These are phyloP conservation scores for Amoeboaphelidium occidentale DNA, from an alignment of 371 early-diverging fungal species.

Conservation along the genomic window DNA sequence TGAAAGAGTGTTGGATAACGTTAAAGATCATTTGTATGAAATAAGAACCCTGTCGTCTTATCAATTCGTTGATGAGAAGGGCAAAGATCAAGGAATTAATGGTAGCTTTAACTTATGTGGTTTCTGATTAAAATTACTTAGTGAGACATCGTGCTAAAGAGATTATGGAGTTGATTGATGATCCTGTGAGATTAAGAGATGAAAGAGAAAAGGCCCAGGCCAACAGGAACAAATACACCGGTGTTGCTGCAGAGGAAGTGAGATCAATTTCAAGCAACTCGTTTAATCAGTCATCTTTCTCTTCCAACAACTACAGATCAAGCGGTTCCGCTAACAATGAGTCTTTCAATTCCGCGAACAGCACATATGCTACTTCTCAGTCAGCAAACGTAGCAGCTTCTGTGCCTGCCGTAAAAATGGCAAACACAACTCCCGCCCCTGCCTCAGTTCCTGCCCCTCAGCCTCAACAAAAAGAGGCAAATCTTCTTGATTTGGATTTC, in stretches of 20 bases:
- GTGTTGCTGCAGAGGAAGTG: conserved; percentile 29
- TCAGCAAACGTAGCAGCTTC: conserved; percentile 14
- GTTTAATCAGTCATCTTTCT: too few relatives aligned
- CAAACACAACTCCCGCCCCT: too few relatives aligned
- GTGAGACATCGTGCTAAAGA: conserved; percentile 77
- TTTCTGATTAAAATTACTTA: conserved; percentile 7
- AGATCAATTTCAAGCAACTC: too few relatives aligned
- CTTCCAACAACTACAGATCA: too few relatives aligned
- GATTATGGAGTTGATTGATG: conserved; percentile 46
- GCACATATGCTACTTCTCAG: conserved; percentile 9
- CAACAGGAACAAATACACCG: conserved; percentile 63
- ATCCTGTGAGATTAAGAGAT: conserved; percentile 39
- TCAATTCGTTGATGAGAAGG: conserved; percentile 61
- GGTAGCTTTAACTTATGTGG: conserved; percentile 19
- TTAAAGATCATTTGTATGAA: conserved; percentile 51
- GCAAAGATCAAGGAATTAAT: conserved; percentile 89
- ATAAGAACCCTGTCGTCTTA: conserved; percentile 57
- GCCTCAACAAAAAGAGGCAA: too few relatives aligned
- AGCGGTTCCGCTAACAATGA: conserved; percentile 10
- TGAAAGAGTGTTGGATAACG: conserved; percentile 68
- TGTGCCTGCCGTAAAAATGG: conserved; percentile 13
- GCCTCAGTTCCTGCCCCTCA: too few relatives aligned
- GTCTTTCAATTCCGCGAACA: conserved; percentile 8
- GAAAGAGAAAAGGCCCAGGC: conserved; percentile 70
- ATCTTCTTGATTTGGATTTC: not conserved